Conservation (phyloP, 176 grass and related monocot genomes). For the Juncus inflexus region DNA sequence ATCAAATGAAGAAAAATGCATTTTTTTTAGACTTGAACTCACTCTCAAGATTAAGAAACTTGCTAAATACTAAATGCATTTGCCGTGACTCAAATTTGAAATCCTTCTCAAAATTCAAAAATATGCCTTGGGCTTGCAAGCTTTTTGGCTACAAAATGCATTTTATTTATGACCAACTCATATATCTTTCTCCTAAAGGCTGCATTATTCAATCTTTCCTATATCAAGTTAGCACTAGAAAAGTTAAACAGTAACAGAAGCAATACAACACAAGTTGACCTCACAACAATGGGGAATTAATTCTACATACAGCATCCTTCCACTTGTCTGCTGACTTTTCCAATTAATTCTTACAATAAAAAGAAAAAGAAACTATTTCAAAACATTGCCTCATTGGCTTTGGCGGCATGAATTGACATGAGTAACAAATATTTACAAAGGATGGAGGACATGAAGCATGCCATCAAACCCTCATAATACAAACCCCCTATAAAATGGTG, state of each 20-base stretch:
- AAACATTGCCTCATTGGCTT: no score
- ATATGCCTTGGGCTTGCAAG: no score
- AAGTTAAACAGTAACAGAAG: constrained; percentile 15
- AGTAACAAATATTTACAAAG: not conserved
- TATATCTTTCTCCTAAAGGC: no score
- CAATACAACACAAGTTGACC: constrained; percentile 27
- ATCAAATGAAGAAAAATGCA: no score
- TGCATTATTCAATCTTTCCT: no score
- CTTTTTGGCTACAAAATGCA: no score
- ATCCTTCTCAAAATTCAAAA: no score
- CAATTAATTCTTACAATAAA: not conserved
- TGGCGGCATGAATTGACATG: constrained; percentile 2
- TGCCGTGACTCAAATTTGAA: no score
- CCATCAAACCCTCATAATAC: not conserved
- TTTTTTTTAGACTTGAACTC: no score
- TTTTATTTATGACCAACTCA: no score
- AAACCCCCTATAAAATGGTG: constrained; percentile 15
- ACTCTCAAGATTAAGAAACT: no score
- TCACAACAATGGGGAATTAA: constrained; percentile 4
- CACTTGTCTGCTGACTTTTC: constrained; percentile 12
- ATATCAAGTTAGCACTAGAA: constrained; percentile 11
- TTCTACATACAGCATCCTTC: not conserved
- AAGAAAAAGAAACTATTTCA: constrained; percentile 1
- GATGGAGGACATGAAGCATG: constrained; percentile 31
- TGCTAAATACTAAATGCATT: no score